Evolutionary conservation across 345 rosid species (phyloP), one percentile per base, ranked within the genome.

Genomic region (Odontarrhena argentea): DNA sequence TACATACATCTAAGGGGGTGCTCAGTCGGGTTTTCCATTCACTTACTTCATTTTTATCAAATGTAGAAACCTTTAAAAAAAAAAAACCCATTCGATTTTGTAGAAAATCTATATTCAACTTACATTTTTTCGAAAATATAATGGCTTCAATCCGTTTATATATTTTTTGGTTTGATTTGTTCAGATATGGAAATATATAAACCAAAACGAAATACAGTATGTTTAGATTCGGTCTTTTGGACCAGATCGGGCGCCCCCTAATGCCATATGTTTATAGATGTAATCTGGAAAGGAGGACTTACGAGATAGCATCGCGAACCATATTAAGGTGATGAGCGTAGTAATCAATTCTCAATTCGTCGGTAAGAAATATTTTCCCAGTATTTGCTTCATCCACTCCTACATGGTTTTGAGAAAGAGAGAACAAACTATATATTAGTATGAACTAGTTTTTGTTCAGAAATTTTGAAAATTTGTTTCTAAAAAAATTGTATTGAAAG

Each of bases 291-390:
- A 72, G 1, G 7, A 44, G 37, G 12, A 25, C 77, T 74, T 68
- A 74, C 77, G 60, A 56, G 58, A 81, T 81, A 11, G 85, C 69
- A 18, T 54, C 53, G 52, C 5, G 15, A 41, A 64, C 78, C 78
- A 66, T 73, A 46, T 52, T 67, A 63, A 81, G 74, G 37, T 81
- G 85, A 11, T 41, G 50, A 41, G 63, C 58, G 2, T 67, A 72
- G 63, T 78, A 78, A 53, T 69, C 77, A 18, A 78, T 67, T 14
- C 85, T 67, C 63, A 52, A 51, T 3, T 48, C 54, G 51, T 81
- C 85, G 7, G 67, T 40, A 1, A 76, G 60, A 42, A 49, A 63
- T 10, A 44, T 7, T 2, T 72, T 8, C 3, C 75, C 60, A 11
- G 42, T 40, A 35, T 1, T 76, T 4, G 65, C 69, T 49, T 76